phyloP scores from a whole-genome alignment of 2,329 filamentous ascomycete genomes.

The Penicillium sp. region DNA sequence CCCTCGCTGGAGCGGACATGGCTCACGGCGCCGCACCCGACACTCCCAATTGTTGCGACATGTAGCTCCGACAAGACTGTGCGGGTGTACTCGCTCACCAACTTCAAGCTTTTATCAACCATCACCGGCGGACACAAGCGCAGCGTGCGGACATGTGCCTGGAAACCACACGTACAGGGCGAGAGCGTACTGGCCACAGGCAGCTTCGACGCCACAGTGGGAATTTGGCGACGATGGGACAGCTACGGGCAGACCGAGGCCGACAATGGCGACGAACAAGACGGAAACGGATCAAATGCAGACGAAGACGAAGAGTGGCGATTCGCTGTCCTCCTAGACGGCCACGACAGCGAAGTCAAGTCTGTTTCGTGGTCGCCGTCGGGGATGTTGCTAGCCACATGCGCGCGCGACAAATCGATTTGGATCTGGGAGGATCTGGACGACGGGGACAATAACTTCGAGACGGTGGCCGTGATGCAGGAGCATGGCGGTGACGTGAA shows the following conservation, averaged over 20 bases:
- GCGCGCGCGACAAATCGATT: conserved; percentile 84
- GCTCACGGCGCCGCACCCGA: conserved; percentile 79
- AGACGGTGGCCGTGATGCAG: conserved; percentile 89
- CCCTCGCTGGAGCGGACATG: conserved; percentile 64
- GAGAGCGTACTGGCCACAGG: conserved; percentile 81
- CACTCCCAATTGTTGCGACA: conserved; percentile 80
- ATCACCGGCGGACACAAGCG: conserved; percentile 86
- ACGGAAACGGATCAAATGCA: conserved; percentile 48
- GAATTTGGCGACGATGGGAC: conserved; percentile 67
- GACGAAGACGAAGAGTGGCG: conserved; percentile 79
- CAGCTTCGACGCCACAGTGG: conserved; percentile 88
- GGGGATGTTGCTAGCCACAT: conserved; percentile 83
- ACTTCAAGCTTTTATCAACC: conserved; percentile 70
- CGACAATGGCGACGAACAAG: conserved; percentile 19
- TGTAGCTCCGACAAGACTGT: conserved; percentile 80
- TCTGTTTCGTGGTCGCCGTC: conserved; percentile 57
- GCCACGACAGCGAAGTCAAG: conserved; percentile 95
- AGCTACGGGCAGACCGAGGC: conserved; percentile 33
- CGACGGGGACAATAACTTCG: conserved; percentile 87
- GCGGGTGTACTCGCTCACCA: conserved; percentile 80
- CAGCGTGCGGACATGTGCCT: conserved; percentile 76
- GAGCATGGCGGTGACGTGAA: conserved; percentile 97
- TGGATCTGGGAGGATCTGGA: conserved; percentile 97
- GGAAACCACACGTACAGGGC: conserved; percentile 68
- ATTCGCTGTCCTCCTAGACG: conserved; percentile 85